Conservation (phyloP, 495 filamentous ascomycete species). For the Neurospora tetraspora region DNA sequence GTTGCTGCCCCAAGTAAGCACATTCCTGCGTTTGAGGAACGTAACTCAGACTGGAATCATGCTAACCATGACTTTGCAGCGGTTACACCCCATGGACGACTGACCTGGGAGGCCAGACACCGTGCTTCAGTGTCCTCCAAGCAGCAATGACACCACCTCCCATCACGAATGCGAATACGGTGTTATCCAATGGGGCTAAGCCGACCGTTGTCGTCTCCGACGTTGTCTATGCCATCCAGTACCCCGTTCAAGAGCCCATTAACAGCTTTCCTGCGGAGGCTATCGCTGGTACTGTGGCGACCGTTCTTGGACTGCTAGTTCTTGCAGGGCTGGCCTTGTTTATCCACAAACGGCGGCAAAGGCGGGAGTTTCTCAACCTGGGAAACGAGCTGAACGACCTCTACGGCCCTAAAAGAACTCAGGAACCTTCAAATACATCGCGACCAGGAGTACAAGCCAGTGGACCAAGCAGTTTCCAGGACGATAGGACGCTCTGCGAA, state of each 20-base stretch:
- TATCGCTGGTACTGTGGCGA: slow-evolving; percentile 10
- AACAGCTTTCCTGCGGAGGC: slow-evolving; percentile 5
- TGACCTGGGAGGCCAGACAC: slow-evolving; percentile 11
- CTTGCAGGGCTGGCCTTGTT: slow-evolving; percentile 2
- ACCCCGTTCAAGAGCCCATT: slow-evolving; percentile 1
- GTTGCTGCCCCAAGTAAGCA: slow-evolving; percentile 18
- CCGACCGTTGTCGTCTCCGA: slow-evolving; percentile 8
- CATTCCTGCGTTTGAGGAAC: background rate
- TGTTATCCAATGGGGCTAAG: background rate
- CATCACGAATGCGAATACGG: background rate
- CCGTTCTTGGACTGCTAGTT: background rate
- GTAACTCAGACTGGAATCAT: background rate
- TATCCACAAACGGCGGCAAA: background rate
- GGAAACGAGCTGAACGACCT: slow-evolving; percentile 4
- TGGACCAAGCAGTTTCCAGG: background rate
- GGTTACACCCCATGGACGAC: slow-evolving; percentile 13
- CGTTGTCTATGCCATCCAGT: slow-evolving; percentile 11
- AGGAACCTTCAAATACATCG: background rate
- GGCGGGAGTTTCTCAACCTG: background rate
- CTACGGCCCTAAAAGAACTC: background rate
- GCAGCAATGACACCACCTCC: background rate
- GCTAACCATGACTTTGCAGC: slow-evolving; percentile 3
- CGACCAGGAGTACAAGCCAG: background rate
- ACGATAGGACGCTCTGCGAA: background rate
- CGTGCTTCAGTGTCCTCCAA: slow-evolving; percentile 9